phyloP scores from a whole-genome alignment of 441 rosid species.

The Croton laevigatus region DNA sequence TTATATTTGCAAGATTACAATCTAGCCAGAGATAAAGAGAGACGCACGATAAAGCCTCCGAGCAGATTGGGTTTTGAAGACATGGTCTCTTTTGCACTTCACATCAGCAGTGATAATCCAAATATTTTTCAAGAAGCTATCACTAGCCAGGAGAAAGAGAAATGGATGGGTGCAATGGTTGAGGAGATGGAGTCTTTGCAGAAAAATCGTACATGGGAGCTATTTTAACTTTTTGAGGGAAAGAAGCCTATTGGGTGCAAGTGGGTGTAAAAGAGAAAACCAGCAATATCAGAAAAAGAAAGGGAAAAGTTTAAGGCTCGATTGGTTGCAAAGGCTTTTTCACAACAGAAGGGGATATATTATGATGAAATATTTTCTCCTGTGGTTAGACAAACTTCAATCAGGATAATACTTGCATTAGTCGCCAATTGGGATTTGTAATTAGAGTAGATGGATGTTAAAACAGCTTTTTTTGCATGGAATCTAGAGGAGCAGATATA shows the following conservation, averaged over 20 bases:
- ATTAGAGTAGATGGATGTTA: no score
- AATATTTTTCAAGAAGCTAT: neutral
- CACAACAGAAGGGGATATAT: no score
- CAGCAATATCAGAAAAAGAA: neutral
- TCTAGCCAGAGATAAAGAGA: no score
- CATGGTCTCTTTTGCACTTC: no score
- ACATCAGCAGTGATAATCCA: neutral
- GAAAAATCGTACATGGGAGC: no score
- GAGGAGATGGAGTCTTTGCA: no score
- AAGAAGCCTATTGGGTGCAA: no score
- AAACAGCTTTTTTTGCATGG: no score
- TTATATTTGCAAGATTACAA: neutral
- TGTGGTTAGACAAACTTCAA: neutral
- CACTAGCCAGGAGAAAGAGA: conserved; percentile 2
- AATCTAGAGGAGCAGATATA: no score
- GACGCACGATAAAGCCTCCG: neutral
- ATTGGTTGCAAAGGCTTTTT: no score
- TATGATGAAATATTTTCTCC: neutral
- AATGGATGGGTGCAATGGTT: neutral
- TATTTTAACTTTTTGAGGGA: no score
- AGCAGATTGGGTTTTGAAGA: no score
- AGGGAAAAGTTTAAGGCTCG: neutral
- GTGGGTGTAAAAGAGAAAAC: neutral
- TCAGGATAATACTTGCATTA: neutral
- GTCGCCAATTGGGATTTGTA: neutral